A percentile compares a stretch with the other conserved stretches of the same genome.
Evolutionary conservation across 257 asterid genomes (phyloP).

Genomic region (Gynochthodes officinalis): DNA sequence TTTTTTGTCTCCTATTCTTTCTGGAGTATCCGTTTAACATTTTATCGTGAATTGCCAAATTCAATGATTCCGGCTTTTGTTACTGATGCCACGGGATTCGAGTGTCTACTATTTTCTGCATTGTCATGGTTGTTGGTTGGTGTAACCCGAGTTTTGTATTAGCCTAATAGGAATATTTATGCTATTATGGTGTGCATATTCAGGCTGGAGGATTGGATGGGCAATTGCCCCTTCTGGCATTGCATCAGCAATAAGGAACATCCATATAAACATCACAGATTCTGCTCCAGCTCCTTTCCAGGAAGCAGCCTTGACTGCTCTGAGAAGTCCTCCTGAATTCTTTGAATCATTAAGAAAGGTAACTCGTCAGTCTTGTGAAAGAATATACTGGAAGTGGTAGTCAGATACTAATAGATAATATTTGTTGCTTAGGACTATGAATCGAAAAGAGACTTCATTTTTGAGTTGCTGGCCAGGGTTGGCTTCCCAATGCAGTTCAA

Average conservation of each 20-base stretch:
- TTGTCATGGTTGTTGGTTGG: not conserved
- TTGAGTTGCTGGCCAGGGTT: slow-evolving; percentile 54
- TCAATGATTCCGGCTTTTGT: too few species aligned
- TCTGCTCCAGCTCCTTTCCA: slow-evolving; percentile 95
- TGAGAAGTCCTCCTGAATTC: slow-evolving; percentile 60
- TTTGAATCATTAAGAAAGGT: slow-evolving; percentile 52
- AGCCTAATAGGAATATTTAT: not conserved
- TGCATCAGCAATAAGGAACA: slow-evolving; percentile 77
- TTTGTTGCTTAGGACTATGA: slow-evolving; percentile 59
- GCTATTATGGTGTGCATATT: slow-evolving; percentile 8
- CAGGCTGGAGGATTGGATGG: slow-evolving; percentile 99
- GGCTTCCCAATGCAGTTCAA: slow-evolving; percentile 56
- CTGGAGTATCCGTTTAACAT: not conserved
- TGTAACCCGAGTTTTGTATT: not conserved
- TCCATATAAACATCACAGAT: slow-evolving; percentile 67
- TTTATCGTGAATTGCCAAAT: too few species aligned
- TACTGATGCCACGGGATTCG: too few species aligned
- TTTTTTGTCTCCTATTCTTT: not conserved
- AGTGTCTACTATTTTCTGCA: too few species aligned
- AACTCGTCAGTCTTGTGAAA: not conserved
- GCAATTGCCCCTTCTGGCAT: slow-evolving; percentile 70
- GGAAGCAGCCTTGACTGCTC: slow-evolving; percentile 84
- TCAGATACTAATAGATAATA: slow-evolving; percentile 3
- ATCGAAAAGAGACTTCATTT: slow-evolving; percentile 59
- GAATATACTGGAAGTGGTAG: not conserved